Evolutionary conservation across 2,329 filamentous ascomycete genomes (phyloP), one percentile per base, ranked within the genome.

Genomic region (Pestalotiopsis sp.): DNA sequence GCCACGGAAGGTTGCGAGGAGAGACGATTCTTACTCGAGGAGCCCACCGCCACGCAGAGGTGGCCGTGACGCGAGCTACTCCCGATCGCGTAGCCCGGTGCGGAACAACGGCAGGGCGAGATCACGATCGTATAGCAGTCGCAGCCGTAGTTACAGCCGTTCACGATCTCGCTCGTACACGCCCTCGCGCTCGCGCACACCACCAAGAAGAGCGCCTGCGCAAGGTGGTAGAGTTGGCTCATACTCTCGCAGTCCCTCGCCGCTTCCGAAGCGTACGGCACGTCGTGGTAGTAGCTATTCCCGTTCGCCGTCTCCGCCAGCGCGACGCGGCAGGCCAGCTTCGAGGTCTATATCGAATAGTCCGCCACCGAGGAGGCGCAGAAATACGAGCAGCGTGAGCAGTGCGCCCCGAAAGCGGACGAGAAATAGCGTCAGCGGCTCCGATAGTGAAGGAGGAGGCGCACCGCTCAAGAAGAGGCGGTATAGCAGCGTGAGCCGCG

Each of bases 1-100:
- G 13, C 73, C 73, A 13, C 73, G 75, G 39, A 71, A 74, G 69
- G 70, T 72, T 12, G 73, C 70, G 11, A 74, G 72, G 52, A 71
- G 69, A 38, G 73, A 68, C n/a, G 39, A 31, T 36, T 76, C 76
- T 7, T 72, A 72, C 36, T 77, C 75, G 9, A 71, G 68, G 36
- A 74, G 71, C 60, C 73, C 73, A 3, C 70, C 71, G n/a, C 71
- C 68, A 45, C 64, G 60, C n/a, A 70, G 71, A 39, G 65, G 67
- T n/a, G 71, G 71, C 39, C 74, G 73, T 4, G 68, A 72, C 56
- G 70, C 72, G 9, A 70, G 64, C 59, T 66, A 72, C 59, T 73
- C 73, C n/a, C 71, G 72, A 20, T 76, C 75, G 11, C 70, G 69
- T 25, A 68, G 58, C n/a, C 69, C 67, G 2, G 57, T 52, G 12